A percentile compares a stretch with the other conserved stretches of the same genome.
phyloP scores from a whole-genome alignment of 2,329 filamentous ascomycete species.

The Venturia asperata region DNA sequence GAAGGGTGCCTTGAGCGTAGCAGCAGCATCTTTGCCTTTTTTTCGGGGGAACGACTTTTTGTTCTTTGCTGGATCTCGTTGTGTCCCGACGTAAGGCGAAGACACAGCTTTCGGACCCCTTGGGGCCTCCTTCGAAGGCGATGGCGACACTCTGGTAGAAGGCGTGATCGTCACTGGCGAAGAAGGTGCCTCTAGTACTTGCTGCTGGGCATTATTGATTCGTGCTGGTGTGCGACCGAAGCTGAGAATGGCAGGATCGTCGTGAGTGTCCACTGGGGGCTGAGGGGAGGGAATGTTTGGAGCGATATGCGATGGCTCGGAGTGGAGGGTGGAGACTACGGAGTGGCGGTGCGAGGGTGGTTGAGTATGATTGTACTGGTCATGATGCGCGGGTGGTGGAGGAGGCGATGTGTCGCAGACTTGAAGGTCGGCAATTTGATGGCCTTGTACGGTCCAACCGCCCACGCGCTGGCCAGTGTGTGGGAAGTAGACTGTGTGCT shows the following conservation, averaged over 20 bases:
- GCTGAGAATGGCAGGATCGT: conserved; percentile 79
- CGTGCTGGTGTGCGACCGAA: conserved; percentile 40
- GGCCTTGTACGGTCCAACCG: conserved; percentile 50
- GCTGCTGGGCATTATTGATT: conserved; percentile 23
- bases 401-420: conserved; percentile 36
- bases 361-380: conserved; percentile 21
- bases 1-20: conserved; percentile 35
- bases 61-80: background rate
- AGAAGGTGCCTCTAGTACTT: conserved; percentile 33
- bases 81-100: background rate
- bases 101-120: background rate
- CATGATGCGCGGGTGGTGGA: conserved; percentile 16
- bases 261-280: conserved; percentile 45
- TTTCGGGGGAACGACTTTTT: conserved; percentile 22
- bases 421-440: conserved; percentile 53
- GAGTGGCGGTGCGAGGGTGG: conserved; percentile 10
- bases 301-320: background rate
- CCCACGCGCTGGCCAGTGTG: conserved; percentile 47
- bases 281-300: conserved; percentile 18
- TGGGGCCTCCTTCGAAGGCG: too few species aligned
- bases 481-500: conserved; percentile 44
- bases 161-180: conserved; percentile 24
- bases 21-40: conserved; percentile 31
- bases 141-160: background rate
- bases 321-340: conserved; percentile 15